A percentile compares a stretch with the other conserved stretches of the same genome.
Evolutionary conservation across 2,329 filamentous ascomycete species (phyloP).

Genomic region (Alternaria consortialis): DNA sequence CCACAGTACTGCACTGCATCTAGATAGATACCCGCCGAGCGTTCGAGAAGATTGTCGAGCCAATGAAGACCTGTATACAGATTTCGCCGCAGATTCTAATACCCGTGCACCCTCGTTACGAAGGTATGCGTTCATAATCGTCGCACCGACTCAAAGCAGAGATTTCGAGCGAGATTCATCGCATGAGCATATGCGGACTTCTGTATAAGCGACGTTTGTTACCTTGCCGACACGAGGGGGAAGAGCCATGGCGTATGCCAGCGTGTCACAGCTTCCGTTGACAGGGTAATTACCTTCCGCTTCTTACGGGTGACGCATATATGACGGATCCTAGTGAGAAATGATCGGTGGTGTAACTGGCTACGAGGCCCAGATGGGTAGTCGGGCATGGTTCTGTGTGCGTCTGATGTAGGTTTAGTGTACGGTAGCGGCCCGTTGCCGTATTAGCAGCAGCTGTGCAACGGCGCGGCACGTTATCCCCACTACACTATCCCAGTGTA

Average conservation of each 20-base stretch:
- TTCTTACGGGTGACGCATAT: neutral
- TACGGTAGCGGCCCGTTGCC: neutral
- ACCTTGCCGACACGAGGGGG: conserved; percentile 7
- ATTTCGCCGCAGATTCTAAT: neutral
- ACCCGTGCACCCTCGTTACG: neutral
- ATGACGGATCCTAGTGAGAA: neutral
- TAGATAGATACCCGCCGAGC: neutral
- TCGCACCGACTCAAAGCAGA: too few species aligned
- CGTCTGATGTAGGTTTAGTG: neutral
- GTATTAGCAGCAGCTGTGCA: neutral
- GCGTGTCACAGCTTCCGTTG: neutral
- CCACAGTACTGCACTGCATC: neutral
- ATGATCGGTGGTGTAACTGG: neutral
- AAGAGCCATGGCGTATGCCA: too few species aligned
- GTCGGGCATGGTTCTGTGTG: neutral
- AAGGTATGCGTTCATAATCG: neutral
- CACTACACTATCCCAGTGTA: conserved; percentile 2
- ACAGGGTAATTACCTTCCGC: neutral
- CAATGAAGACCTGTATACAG: neutral
- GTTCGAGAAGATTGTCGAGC: neutral
- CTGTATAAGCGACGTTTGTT: neutral
- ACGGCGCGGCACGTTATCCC: conserved; percentile 9
- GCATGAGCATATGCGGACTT: neutral
- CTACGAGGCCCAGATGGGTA: neutral
- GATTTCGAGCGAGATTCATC: neutral